These are phyloP conservation scores for Tricholoma sp. DNA, from an alignment of 768 basidiomycete species.

Conservation along the genomic window DNA sequence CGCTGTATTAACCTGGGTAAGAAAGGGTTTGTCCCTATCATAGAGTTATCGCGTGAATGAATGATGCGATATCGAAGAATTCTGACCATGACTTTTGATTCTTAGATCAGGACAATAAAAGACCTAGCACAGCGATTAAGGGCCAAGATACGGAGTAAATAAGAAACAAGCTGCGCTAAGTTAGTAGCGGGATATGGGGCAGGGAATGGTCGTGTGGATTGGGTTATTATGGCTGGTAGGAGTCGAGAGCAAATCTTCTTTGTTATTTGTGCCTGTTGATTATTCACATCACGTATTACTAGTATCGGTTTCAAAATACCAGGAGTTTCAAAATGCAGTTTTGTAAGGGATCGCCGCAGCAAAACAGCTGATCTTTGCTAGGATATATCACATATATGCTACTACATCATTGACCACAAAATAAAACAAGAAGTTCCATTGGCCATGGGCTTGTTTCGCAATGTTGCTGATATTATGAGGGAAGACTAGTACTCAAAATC, in stretches of 20 bases:
- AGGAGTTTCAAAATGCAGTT: not conserved
- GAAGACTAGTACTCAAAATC: no score
- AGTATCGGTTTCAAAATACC: not conserved
- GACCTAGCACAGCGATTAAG: constrained; percentile 5
- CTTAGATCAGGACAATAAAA: constrained; percentile 3
- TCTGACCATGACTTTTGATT: constrained; percentile 26
- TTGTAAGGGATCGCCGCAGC: not conserved
- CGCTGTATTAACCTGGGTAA: constrained; percentile 54
- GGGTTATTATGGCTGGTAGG: constrained; percentile 16
- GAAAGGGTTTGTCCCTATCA: constrained; percentile 83
- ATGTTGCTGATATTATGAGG: not conserved
- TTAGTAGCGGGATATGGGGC: constrained; percentile 14
- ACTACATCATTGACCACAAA: not conserved
- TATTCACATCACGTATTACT: no score
- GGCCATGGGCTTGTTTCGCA: not conserved
- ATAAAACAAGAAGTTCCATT: not conserved
- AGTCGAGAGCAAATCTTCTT: constrained; percentile 14
- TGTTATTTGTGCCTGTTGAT: constrained; percentile 26
- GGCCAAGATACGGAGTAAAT: constrained; percentile 5
- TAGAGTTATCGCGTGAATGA: constrained; percentile 12
- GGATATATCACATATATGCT: not conserved
- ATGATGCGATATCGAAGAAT: constrained; percentile 5
- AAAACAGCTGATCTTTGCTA: not conserved
- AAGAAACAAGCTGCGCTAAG: constrained; percentile 14
- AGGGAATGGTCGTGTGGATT: constrained; percentile 33